These are phyloP conservation scores for Pseudonitzschia delicatissima DNA, from an alignment of 108 stramenopile genomes.

Conservation along the genomic window DNA sequence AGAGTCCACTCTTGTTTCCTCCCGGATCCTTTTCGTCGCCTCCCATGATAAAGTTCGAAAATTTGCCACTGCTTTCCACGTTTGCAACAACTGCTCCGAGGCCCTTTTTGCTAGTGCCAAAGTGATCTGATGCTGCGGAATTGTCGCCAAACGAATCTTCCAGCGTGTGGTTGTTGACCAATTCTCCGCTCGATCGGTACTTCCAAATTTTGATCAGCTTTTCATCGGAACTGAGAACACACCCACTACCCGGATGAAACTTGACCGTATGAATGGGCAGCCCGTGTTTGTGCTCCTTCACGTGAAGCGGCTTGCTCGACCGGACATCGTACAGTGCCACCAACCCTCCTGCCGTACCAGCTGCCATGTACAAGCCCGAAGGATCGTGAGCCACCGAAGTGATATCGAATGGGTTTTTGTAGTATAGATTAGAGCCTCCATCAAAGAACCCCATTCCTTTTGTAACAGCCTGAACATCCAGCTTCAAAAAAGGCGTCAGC, in stretches of 20 bases:
- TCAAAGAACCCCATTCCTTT: constrained; percentile 71
- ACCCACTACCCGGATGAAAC: constrained; percentile 79
- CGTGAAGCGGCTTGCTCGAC: constrained; percentile 77
- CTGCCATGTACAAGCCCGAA: constrained; percentile 87
- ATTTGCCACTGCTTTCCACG: constrained; percentile 91
- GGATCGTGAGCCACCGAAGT: constrained; percentile 84
- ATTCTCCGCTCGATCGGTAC: constrained; percentile 54
- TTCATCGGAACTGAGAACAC: constrained; percentile 84
- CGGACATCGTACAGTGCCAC: constrained; percentile 95
- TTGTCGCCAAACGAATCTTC: constrained; percentile 13
- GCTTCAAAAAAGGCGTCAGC: constrained; percentile 67
- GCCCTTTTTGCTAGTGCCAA: constrained; percentile 22
- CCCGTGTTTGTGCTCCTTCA: constrained; percentile 97
- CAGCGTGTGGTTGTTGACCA: constrained; percentile 18
- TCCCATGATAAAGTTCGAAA: constrained; percentile 86
- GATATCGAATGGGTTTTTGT: constrained; percentile 56
- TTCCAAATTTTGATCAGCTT: constrained; percentile 96
- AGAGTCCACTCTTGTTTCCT: constrained; percentile 86
- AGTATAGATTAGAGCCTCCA: constrained; percentile 23
- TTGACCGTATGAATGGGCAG: constrained; percentile 90
- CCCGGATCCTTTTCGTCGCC: constrained; percentile 77
- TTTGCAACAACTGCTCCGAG: constrained; percentile 87
- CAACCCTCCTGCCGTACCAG: constrained; percentile 88
- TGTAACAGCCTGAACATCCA: constrained; percentile 79
- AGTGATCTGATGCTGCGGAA: constrained; percentile 12